phyloP scores from a whole-genome alignment of 495 filamentous ascomycete species.

The Polyplosphaeria fusca region DNA sequence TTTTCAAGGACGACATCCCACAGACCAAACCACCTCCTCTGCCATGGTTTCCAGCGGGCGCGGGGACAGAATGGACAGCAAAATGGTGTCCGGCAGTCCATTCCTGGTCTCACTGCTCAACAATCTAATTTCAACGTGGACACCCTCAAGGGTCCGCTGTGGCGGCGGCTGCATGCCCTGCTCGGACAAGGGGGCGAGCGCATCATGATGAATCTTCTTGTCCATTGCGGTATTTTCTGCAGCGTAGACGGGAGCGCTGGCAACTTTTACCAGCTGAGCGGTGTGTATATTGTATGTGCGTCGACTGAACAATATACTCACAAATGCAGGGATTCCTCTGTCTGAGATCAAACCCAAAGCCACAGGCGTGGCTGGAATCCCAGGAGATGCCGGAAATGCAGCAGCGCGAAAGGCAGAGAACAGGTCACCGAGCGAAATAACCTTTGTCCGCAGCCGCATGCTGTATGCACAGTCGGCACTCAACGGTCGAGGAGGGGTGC shows the following conservation, averaged over 20 bases:
- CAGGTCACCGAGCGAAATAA: conserved; percentile 46
- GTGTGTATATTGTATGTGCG: conserved; percentile 53
- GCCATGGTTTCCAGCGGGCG: conserved; percentile 66
- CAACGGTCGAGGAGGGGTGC: conserved; percentile 62
- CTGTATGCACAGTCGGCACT: conserved; percentile 73
- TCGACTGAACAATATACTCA: no score
- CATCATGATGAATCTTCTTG: conserved; percentile 75
- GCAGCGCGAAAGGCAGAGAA: background rate
- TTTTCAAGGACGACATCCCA: conserved; percentile 55
- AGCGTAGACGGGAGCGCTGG: conserved; percentile 56
- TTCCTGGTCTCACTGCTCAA: conserved; percentile 53
- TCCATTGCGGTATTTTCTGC: conserved; percentile 75
- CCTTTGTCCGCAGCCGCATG: conserved; percentile 79
- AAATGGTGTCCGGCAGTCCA: conserved; percentile 41
- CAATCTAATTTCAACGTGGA: conserved; percentile 69
- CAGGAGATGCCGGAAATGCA: background rate
- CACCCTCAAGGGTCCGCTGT: conserved; percentile 64
- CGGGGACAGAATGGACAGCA: conserved; percentile 33
- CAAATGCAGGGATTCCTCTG: conserved; percentile 53
- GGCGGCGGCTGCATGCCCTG: conserved; percentile 67
- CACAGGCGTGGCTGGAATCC: conserved; percentile 1
- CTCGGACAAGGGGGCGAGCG: conserved; percentile 74
- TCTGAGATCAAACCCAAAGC: conserved; percentile 43
- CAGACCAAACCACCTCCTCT: conserved; percentile 70
- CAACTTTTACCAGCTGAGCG: conserved; percentile 76